Base-by-base conservation (phyloP, 495 filamentous ascomycete genomes). In the Rhypophila decipiens region DNA sequence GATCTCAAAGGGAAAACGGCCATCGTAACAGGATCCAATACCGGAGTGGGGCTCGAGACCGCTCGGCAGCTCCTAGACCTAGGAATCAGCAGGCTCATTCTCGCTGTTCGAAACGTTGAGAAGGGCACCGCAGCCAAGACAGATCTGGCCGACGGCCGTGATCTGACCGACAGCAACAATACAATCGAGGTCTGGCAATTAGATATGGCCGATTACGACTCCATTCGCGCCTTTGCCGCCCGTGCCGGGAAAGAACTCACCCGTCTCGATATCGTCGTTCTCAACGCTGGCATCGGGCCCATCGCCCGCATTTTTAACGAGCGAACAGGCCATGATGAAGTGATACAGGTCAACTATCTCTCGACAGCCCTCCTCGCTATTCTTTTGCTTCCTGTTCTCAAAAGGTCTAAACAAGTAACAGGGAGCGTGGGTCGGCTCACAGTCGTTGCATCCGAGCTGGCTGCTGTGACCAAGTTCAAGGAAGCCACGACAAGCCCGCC, bases 11-110 rank as follows among this genome's bases (percentile, higher is more conserved):
- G 56, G 15, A 55, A 72, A 40, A 75, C 67, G 2, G 60, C 74
- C 37, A 68, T 82, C 38, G 64, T 83, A 31, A 82, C 76, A 1
- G 76, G 77, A 24, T 64, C 69, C 22, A 77, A 78, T 46, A 64
- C 68, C 2, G 79, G 79, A 15, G 53, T 82, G 0, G 79, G 79
- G 5, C 60, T 75, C 27, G 76, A 78, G 53, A 66, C 70, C 4
- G 65, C 66, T 2, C 58, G 58, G 19, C 66, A 75, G 46, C 56
- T 74, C 24, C 61, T 63, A 29, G 52, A 59, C 12, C 61, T 76
- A 39, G 63, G 65, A 35, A 59, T 68, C 11, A 42, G 46, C 18
- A 63, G 69, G 19, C 54, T 77, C 2, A 72, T 79, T 31, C 52
- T 77, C 2, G 74, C 63, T 4, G 67, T 76, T 13, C 71, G 74